These are phyloP conservation scores for Lignosus rhinocerotis DNA, from an alignment of 1,284 basidiomycete species.

Conservation along the genomic window DNA sequence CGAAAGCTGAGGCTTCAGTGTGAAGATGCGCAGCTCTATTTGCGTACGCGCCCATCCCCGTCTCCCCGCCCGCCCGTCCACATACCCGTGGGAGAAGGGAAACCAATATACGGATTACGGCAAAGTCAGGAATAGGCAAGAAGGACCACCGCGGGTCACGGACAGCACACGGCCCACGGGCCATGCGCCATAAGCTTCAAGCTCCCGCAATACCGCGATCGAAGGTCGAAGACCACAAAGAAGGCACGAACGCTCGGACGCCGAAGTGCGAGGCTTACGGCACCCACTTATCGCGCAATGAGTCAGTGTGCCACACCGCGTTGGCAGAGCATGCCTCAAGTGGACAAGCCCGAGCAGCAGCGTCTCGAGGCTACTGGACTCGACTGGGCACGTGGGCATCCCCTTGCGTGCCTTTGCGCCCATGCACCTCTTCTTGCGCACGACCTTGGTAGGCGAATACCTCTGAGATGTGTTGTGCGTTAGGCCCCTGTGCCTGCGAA, in stretches of 20 bases:
- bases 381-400: background rate
- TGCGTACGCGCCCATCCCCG: background rate
- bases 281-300: background rate
- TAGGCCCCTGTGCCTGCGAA: background rate
- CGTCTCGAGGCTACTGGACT: background rate
- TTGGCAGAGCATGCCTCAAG: background rate
- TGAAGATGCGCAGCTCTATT: background rate
- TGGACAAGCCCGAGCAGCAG: background rate
- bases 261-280: constrained; percentile 5
- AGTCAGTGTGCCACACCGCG: background rate
- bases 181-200: constrained; percentile 10
- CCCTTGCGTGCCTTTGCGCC: background rate
- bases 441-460: too few species aligned
- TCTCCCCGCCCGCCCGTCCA: background rate
- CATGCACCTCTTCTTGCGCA: too few species aligned
- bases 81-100: background rate
- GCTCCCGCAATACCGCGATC: constrained; percentile 6
- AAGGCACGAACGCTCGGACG: background rate
- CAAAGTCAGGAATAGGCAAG: background rate
- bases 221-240: background rate
- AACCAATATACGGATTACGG: background rate
- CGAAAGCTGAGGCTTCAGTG: too few species aligned
- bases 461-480: too few species aligned
- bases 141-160: background rate
- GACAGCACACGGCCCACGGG: background rate